Percentiles rank a stretch among this genome's conserved stretches.
Evolutionary conservation across 345 rosid species (phyloP).

Genomic region (Eucalyptus curtisii): DNA sequence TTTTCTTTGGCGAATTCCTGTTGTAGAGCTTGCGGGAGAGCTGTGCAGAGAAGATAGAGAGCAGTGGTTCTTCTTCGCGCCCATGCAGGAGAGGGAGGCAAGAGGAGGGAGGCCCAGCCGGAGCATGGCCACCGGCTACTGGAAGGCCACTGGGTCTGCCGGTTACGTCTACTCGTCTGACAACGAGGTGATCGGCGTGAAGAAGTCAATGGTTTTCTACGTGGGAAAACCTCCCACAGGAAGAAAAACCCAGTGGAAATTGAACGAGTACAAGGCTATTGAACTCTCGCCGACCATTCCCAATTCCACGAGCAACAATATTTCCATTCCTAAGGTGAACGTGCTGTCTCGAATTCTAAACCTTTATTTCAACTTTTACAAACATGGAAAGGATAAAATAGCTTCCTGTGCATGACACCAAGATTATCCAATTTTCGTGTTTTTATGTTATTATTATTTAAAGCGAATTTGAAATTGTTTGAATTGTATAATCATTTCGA

Average conservation of each 20-base stretch:
- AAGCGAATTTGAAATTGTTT: not conserved
- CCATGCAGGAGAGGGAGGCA: constrained; percentile 77
- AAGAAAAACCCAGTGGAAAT: constrained; percentile 78
- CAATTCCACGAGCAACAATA: not conserved
- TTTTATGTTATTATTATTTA: not conserved
- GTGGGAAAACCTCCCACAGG: constrained; percentile 69
- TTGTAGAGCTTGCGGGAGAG: constrained; percentile 54
- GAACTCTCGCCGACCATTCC: not conserved
- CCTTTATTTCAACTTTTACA: not conserved
- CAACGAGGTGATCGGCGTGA: constrained; percentile 55
- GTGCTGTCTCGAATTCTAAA: not conserved
- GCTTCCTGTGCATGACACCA: not conserved
- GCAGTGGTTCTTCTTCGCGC: constrained; percentile 90
- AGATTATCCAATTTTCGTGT: not conserved
- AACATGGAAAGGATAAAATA: not conserved
- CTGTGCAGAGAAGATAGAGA: constrained; percentile 49
- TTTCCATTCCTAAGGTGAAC: not conserved
- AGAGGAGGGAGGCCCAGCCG: constrained; percentile 72
- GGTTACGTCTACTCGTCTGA: constrained; percentile 59
- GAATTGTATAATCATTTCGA: not conserved
- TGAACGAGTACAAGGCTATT: constrained; percentile 80
- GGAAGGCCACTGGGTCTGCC: constrained; percentile 95
- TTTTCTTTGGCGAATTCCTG: not conserved
- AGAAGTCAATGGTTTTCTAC: constrained; percentile 91
- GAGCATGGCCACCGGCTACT: constrained; percentile 70